Conservation (phyloP, 2,329 filamentous ascomycete species). For the Chaetomium globosum region DNA sequence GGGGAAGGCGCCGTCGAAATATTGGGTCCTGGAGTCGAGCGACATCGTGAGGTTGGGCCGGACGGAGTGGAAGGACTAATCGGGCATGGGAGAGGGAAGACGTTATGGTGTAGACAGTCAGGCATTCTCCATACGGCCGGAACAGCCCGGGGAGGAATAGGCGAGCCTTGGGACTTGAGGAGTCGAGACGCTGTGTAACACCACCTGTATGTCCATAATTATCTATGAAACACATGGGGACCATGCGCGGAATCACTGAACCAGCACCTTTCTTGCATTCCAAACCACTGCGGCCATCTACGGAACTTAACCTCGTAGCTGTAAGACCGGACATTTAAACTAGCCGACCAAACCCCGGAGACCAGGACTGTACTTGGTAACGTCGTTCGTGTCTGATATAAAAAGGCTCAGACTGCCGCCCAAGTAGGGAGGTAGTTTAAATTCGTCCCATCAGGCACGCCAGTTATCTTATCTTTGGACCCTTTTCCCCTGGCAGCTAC, state of each 20-base stretch:
- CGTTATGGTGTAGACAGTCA: background rate
- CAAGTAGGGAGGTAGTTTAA: slow-evolving; percentile 3
- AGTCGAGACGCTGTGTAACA: slow-evolving; percentile 10
- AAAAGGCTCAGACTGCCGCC: slow-evolving; percentile 9
- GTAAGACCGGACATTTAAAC: slow-evolving; percentile 16
- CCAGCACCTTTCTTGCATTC: background rate
- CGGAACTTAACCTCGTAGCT: background rate
- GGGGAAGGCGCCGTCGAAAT: slow-evolving; percentile 62
- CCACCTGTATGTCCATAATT: background rate
- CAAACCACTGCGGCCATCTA: background rate
- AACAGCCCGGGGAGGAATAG: background rate
- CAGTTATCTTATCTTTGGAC: slow-evolving; percentile 21
- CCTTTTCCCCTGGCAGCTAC: slow-evolving; percentile 11
- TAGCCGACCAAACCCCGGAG: slow-evolving; percentile 9
- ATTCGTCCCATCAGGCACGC: background rate
- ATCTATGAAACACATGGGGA: background rate
- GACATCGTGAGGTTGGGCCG: slow-evolving; percentile 71
- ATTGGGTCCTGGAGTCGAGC: slow-evolving; percentile 60
- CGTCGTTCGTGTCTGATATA: background rate
- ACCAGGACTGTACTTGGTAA: background rate
- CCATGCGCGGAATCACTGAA: background rate
- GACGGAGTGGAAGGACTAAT: slow-evolving; percentile 54
- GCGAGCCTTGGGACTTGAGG: background rate
- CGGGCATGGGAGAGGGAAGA: background rate
- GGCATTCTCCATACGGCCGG: background rate